A percentile compares a stretch with the other conserved stretches of the same genome.
Evolutionary conservation across 192 early-diverging fungal genomes (phyloP).

Genomic region (Coemansia sp.): DNA sequence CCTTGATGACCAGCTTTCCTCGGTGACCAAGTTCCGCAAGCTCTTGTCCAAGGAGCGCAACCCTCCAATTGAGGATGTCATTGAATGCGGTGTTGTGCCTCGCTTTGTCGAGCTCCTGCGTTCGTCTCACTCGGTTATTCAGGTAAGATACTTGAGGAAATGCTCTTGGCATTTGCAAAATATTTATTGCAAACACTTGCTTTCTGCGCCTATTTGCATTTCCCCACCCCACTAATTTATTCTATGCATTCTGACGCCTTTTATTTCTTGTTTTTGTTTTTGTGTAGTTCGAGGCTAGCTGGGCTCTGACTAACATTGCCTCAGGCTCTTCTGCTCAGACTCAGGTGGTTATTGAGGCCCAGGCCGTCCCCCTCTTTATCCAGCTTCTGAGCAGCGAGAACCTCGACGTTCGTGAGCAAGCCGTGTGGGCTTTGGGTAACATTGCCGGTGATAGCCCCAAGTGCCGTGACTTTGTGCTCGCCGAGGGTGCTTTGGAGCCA

Average conservation of each 20-base stretch:
- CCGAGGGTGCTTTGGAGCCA: conserved; percentile 80
- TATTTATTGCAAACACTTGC: neutral
- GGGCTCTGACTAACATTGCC: conserved; percentile 99
- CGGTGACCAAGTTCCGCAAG: conserved; percentile 91
- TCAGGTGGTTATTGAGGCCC: conserved; percentile 87
- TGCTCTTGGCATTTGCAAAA: neutral
- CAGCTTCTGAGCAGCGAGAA: conserved; percentile 79
- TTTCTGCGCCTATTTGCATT: conserved; percentile 7
- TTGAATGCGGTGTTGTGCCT: conserved; percentile 88
- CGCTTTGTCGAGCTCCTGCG: conserved; percentile 92
- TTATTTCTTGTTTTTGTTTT: neutral
- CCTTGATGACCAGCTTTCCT: conserved; percentile 74
- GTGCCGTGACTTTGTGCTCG: conserved; percentile 89
- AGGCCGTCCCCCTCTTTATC: conserved; percentile 91
- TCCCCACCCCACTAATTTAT: conserved; percentile 3
- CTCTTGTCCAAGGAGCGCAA: conserved; percentile 91
- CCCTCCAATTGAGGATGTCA: conserved; percentile 97
- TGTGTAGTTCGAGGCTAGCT: conserved; percentile 94
- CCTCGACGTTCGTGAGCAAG: conserved; percentile 94
- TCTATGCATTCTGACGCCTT: neutral
- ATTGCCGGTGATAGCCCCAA: conserved; percentile 95
- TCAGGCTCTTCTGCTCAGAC: conserved; percentile 95
- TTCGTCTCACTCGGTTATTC: conserved; percentile 80
- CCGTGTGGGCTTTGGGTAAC: conserved; percentile 99
- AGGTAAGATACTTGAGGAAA: conserved; percentile 49